Base-by-base conservation (phyloP, 768 basidiomycete genomes). In the Kwoniella sp. region DNA sequence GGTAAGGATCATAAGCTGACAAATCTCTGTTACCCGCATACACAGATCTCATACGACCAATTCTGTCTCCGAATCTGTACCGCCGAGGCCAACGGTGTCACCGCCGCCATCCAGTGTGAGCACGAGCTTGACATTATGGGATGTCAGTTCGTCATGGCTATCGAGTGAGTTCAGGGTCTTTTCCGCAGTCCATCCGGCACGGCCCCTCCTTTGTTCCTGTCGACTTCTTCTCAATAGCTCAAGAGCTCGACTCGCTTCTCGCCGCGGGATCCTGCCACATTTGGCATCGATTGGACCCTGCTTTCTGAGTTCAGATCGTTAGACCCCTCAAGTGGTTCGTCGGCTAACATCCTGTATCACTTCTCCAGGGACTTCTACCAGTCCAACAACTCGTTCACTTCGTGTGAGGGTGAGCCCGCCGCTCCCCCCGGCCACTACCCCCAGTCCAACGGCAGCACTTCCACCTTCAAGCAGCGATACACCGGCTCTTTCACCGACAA, bases 31-130 rank as follows among this genome's bases (percentile, higher is more conserved):
- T 20, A 11, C 29, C 11, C 52, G 1, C 8, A 41, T 20, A 26
- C 41, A 45, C 80, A 82, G 78, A 82, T 83, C 74, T 82, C 81
- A 5, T 81, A 81, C 73, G 78, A 75, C 67, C 79, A 83, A 68
- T 85, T 81, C 80, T 85, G 84, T 74, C 73, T 84, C 67, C 77
- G 84, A 37, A 81, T 82, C 50, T 79, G 76, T 65, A 80, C 86
- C 85, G 71, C 81, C 74, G 59, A 68, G 77, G 28, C 84, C 82
- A 26, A 57, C 17, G 75, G 70, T 54, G 69, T 71, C 57, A 67
- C 77, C 25, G 72, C 83, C 45, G 81, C 81, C 22, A 60, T 75
- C 12, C 70, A 74, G 68, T 81, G 81, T 65, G 72, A 81, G 65
- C 76, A 79, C 70, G 70, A 73, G 58, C 69, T 80, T 20, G 81